Evolutionary conservation across 768 basidiomycete genomes (phyloP), one percentile per base, ranked within the genome.

Genomic region (Leccinellum luteum): DNA sequence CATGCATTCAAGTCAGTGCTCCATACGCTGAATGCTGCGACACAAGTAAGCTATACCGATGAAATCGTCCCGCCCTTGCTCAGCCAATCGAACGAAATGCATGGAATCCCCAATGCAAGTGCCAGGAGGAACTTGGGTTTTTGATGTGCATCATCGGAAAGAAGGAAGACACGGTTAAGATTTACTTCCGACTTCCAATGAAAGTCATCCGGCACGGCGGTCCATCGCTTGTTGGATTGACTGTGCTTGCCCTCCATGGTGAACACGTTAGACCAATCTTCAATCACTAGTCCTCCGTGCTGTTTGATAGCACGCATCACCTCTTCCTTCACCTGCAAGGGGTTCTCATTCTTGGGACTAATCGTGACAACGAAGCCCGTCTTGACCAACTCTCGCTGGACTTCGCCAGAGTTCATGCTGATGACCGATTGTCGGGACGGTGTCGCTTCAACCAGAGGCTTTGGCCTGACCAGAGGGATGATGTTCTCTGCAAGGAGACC

Each of bases 21-120:
- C 64, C 55, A 23, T 61, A 58, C 47, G 17, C 35, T 14, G 35
- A 48, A 19, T 25, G 8, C 7, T 47, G 13, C 21, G 15, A 32
- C 19, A 32, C 19, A 14, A 4, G 44, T 2, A 48, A 51, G 52
- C 9, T 65, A 32, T 67, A 73, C 72, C 60, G 58, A 51, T n/a
- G 68, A 64, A 10, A 68, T 69, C 76, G 69, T 57, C 74, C 76
- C 51, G 38, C 56, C 56, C 41, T 44, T 62, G 23, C 54, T 64
- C 60, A 69, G 67, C 82, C 86, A 94, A 12, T 77, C 73, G 6
- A 78, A 69, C 1, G 79, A 80, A 25, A 97, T 65, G 62, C 91
- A 94, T 4, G 94, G 94, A 52, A 97, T 85, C 12, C 94, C 94
- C 41, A 94, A 75, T 0, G 90, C 92, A 32, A 98, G 80, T 6